Base-by-base conservation (phyloP, 1,284 basidiomycete genomes). In the Ceratobasidium sp. region DNA sequence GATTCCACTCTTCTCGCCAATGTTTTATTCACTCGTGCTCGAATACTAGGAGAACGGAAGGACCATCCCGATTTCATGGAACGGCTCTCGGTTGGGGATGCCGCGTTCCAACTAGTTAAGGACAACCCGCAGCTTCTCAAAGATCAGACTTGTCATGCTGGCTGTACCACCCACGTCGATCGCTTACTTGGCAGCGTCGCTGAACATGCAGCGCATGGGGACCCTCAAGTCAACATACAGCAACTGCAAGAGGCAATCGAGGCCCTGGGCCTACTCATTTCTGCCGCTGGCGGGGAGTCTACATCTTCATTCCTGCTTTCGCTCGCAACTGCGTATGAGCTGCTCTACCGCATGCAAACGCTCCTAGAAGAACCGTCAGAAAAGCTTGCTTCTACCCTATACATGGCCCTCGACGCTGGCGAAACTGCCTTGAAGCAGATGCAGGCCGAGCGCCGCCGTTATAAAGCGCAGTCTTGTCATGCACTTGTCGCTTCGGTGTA, bases 21-120 rank as follows among this genome's bases (percentile, higher is more conserved):
- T 14, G 59, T 70, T n/a, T 50, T 54, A 8, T 70, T 70, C 52
- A 23, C 30, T n/a, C 68, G 52, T 46, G 59, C 59, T 5, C 59
- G 59, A 0, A 30, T 60, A 35, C 59, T 60, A 0, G 59, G 1
- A 60, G 18, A 60, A 5, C 59, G 59, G 33, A 60, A 20, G 35
- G 59, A 60, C 33, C 59, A 60, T 38, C 59, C 59, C 33, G 30
- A 60, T 35, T 60, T 60, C 35, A 7, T 3, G 18, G 59, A 60
- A 20, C 33, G 35, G 27, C 59, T 60, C 1, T 30, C 4, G 16
- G 59, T 60, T 8, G 59, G 59, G 30, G 3, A 33, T 20, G 59
- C 59, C 14, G 59, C 59, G 4, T 60, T 60, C 20, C 33, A 35
- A 20, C 27, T 60, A 20, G 59, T 60, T 1, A 60, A 60, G 33